Evolutionary conservation across 2,329 filamentous ascomycete genomes (phyloP), one percentile per base, ranked within the genome.

Genomic region (Aspergillus flavus): DNA sequence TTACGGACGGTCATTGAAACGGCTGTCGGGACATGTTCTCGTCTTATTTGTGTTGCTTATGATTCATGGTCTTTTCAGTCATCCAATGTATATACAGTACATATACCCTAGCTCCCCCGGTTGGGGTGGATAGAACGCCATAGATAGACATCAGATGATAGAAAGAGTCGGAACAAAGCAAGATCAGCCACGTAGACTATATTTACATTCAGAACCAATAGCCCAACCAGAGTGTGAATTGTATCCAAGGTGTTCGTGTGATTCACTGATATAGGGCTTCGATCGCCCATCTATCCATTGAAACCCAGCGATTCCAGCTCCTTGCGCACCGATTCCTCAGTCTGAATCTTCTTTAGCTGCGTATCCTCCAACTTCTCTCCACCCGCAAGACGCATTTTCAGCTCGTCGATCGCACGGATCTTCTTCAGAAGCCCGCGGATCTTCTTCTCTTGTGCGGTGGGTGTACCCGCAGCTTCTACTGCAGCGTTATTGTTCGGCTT

Each of bases 291-390:
- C 46, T 67, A 75, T 57, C 75, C 81, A 50, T 67, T 76, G 73
- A 79, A 83, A 41, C 85, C 86, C 68, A 94, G 76, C 9, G 78
- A 81, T 54, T 91, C 86, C 64, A 99, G 82, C 81, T 99, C 95
- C 80, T 91, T 92, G 66, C 94, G 84, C 63, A 99, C 94, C 19
- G 86, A 81, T 56, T 89, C 83, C 82, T 98, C 96, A 26, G 93
- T 98, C 61, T 88, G 87, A 72, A 99, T 99, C 86, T 99, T 99
- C 85, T 97, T 96, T 80, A 99, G 89, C 82, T 99, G 95, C 36
- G 95, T 99, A 75, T 97, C 94, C 82, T 99, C 95, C 64, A 99
- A 83, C 85, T 97, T 98, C 85, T 99, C 95, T 6, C 94, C 94
- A 39, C 91, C 90, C 3, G 94, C 95, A 69, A 94, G 89, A 61